Base-by-base conservation (phyloP, 2,329 filamentous ascomycete species). In the Penicillium sp. region DNA sequence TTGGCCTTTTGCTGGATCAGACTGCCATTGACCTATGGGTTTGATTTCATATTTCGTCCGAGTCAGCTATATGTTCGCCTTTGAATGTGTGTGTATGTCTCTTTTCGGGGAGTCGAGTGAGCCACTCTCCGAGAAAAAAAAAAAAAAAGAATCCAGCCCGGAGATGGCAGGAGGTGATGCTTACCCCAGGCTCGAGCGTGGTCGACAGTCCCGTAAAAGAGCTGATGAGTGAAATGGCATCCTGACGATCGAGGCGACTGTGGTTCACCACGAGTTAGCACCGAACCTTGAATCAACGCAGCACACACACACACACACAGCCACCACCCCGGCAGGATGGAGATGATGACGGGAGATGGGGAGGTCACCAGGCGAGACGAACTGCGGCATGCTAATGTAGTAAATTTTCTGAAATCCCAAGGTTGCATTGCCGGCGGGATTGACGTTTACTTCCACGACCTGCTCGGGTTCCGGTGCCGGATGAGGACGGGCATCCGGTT, bases 321-420 rank as follows among this genome's bases (percentile, higher is more conserved):
- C 18, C 18, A 18, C 18, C 18, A 18, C 18, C 18, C 18, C 18
- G 18, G 18, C 18, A 18, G 18, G 18, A 18, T 18, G 18, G 18
- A 18, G 18, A 18, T 3, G 18, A 18, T 18, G 18, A 18, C 18
- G 18, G 18, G 18, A 18, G 18, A 18, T 18, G 18, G 18, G 18
- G 18, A 18, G 18, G 18, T 18, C 18, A 18, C 18, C 18, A 18
- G 18, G 18, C n/a, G 24, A 26, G 18, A 43, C 40, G 4, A n/a
- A 43, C 40, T 43, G 40, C 25, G 40, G 29, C 32, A 43, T 8
- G 27, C 40, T 43, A 24, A 43, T 43, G 29, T n/a, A 43, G 13
- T n/a, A 43, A 24, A 43, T 43, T 29, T 43, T 43, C 33, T 43
- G 29, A 26, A 43, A 43, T 27, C 40, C 40, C 11, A 43, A 32